Evolutionary conservation across 345 rosid genomes (phyloP), one percentile per base, ranked within the genome.

Genomic region (Bretschneidera sinensis): DNA sequence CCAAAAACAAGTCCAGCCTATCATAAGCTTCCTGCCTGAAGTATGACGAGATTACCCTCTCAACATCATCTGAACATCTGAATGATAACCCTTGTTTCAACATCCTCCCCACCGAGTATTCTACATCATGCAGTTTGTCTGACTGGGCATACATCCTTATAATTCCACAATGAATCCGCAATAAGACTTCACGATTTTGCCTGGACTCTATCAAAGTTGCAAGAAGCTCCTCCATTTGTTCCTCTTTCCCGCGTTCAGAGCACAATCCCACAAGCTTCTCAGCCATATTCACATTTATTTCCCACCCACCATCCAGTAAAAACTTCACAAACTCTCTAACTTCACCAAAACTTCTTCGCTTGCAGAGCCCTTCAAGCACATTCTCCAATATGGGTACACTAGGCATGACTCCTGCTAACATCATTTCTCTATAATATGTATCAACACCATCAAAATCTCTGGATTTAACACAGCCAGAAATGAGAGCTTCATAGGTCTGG

Each of bases 101-200:
- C 83, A 76, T 76, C 72, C 76, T 76, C 50, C 78, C 76, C 28
- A 73, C 78, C 14, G 78, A 64, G 51, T 67, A 79, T 57, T 79
- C 80, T 47, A 76, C 74, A 25, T 70, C 80, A 51, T 75, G 75
- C 73, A 75, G 57, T 59, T 73, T 59, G 56, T 72, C 78, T 18
- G 25, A 20, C 22, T 49, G 28, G 7, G 83, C 73, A 57, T 78
- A 66, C 63, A 78, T 47, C 43, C 71, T 69, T 57, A 74, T 61
- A 28, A 74, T 68, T 59, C 76, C 72, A 31, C 67, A 43, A 34
- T 68, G 68, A 48, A 74, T 63, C 25, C 0, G 39, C 21, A 39
- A 33, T 48, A 74, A 28, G 21, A 71, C 72, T 25, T 66, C 74
- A 10, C 47, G 43, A 34, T 8, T 51, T 20, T 64, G 67, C 59